Conservation (phyloP, 352 stramenopile species). For the Saprolegnia diclina region DNA sequence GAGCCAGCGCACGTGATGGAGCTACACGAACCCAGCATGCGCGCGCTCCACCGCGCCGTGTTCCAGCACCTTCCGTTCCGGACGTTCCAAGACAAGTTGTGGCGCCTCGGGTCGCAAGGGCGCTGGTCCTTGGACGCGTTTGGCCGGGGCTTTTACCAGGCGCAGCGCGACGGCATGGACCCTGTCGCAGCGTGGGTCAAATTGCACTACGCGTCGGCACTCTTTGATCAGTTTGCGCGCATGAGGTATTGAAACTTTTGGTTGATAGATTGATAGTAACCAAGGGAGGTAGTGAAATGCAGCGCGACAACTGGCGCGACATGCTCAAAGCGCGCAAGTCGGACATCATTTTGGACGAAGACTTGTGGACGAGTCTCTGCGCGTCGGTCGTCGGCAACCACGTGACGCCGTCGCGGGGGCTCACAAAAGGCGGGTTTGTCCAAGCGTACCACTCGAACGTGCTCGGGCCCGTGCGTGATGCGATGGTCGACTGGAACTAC, state of each 20-base stretch:
- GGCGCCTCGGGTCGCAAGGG: neutral
- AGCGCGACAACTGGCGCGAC: conserved; percentile 40
- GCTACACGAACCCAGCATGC: conserved; percentile 35
- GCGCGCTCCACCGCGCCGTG: conserved; percentile 31
- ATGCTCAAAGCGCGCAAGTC: conserved; percentile 38
- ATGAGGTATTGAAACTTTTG: conserved; percentile 23
- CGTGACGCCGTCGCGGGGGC: conserved; percentile 23
- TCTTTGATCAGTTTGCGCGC: conserved; percentile 40
- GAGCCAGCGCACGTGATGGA: conserved; percentile 33
- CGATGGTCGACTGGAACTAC: conserved; percentile 46
- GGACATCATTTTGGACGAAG: conserved; percentile 38
- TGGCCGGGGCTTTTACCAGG: neutral
- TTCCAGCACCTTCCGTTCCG: conserved; percentile 31
- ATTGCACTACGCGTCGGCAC: conserved; percentile 45
- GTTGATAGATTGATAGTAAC: neutral
- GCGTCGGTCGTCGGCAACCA: conserved; percentile 37
- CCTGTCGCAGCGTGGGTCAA: conserved; percentile 42
- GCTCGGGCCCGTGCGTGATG: conserved; percentile 37
- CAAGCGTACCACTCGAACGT: conserved; percentile 38
- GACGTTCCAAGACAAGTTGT: conserved; percentile 32
- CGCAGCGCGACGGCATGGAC: conserved; percentile 18
- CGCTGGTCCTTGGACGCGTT: conserved; percentile 5
- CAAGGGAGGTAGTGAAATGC: conserved; percentile 36
- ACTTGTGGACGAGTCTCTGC: conserved; percentile 41
- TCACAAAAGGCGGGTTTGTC: conserved; percentile 38